These are phyloP conservation scores for Colletotrichum ledebouriae DNA, from an alignment of 2,329 filamentous ascomycete genomes.

Conservation along the genomic window DNA sequence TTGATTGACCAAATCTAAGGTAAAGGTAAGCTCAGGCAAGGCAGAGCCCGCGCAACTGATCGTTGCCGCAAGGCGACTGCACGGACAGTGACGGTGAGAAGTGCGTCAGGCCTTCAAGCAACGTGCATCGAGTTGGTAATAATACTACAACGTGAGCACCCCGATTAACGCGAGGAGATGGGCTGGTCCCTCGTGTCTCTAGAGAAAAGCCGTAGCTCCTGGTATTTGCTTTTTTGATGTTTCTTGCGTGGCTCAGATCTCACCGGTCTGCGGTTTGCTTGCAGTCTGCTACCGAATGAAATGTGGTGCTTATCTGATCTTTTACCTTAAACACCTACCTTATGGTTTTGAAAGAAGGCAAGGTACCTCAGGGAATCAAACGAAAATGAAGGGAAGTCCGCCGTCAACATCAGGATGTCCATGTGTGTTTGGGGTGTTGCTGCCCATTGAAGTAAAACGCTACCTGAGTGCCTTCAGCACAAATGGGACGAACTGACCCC, in stretches of 20 bases:
- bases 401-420: neutral
- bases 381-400: neutral
- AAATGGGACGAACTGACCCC: slow-evolving; percentile 37
- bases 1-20: slow-evolving; percentile 2
- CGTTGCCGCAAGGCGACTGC: neutral
- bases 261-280: too few relatives aligned
- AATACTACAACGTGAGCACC: too few relatives aligned
- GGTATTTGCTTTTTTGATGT: slow-evolving; percentile 14
- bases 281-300: neutral
- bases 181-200: neutral
- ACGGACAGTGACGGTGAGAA: slow-evolving; percentile 34
- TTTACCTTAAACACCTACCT: neutral
- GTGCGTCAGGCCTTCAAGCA: slow-evolving; percentile 6
- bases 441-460: neutral
- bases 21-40: neutral
- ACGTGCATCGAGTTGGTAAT: neutral
- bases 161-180: neutral
- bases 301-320: too few relatives aligned
- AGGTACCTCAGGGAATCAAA: neutral
- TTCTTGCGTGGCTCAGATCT: slow-evolving; percentile 4
- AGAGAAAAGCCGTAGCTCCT: slow-evolving; percentile 8
- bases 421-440: slow-evolving; percentile 1
- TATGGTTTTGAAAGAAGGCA: neutral
- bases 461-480: slow-evolving; percentile 11
- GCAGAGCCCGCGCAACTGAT: slow-evolving; percentile 1